These are phyloP conservation scores for Cyanodermella asteris DNA, from an alignment of 2,329 filamentous ascomycete genomes.

Conservation along the genomic window DNA sequence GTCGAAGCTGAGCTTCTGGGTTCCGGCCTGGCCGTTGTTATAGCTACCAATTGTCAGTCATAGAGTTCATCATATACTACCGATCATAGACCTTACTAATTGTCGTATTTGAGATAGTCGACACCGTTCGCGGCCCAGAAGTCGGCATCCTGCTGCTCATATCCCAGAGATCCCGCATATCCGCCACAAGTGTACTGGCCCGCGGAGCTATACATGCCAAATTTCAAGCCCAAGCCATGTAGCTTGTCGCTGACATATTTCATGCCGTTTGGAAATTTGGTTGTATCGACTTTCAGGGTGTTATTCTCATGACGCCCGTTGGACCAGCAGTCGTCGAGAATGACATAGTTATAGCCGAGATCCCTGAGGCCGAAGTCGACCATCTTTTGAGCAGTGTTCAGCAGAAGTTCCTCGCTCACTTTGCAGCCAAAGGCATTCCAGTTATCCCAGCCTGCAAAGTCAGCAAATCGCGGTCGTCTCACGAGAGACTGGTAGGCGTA, in stretches of 20 bases:
- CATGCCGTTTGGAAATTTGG: conserved; percentile 28
- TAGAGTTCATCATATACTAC: no score
- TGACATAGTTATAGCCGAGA: conserved; percentile 21
- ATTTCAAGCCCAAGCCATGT: conserved; percentile 26
- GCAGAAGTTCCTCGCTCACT: conserved; percentile 23
- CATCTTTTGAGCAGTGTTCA: conserved; percentile 24
- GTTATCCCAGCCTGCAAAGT: conserved; percentile 10
- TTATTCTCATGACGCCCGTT: conserved; percentile 22
- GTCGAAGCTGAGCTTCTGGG: conserved; percentile 21
- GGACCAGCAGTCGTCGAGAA: conserved; percentile 33
- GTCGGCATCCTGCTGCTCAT: conserved; percentile 30
- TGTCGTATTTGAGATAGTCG: conserved; percentile 34
- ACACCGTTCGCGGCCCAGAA: conserved; percentile 30
- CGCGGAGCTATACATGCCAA: conserved; percentile 31
- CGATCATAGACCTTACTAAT: no score
- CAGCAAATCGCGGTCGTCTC: conserved; percentile 9
- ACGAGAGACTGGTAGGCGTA: no score
- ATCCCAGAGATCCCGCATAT: conserved; percentile 23
- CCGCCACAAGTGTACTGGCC: conserved; percentile 19
- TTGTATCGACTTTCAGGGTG: conserved; percentile 18
- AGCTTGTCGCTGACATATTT: conserved; percentile 23
- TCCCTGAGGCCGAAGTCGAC: conserved; percentile 25
- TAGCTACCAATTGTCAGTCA: no score
- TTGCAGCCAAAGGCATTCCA: conserved; percentile 28
- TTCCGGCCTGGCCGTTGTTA: conserved; percentile 29